Percentiles rank a stretch among this genome's conserved stretches.
Conservation (phyloP, 306 rosid species). For the Vigna angularis region DNA sequence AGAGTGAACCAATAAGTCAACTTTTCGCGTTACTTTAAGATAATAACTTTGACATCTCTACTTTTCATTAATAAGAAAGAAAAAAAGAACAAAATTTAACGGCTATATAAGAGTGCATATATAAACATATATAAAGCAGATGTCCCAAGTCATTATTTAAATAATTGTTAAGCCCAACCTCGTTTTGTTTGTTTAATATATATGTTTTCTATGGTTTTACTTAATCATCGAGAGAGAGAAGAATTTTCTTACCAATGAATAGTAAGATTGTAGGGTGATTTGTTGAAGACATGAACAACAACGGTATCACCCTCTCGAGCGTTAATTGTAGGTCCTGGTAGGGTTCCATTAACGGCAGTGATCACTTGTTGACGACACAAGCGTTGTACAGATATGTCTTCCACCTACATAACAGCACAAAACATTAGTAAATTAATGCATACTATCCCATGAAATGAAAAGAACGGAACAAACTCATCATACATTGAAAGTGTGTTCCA, state of each 20-base stretch:
- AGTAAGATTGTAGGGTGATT: slow-evolving; percentile 50
- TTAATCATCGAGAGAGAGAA: background rate
- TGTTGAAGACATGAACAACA: slow-evolving; percentile 39
- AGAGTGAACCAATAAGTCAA: background rate
- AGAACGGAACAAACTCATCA: background rate
- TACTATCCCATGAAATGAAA: background rate
- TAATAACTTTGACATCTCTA: background rate
- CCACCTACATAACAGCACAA: slow-evolving; percentile 29
- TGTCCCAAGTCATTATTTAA: background rate
- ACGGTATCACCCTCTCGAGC: slow-evolving; percentile 53
- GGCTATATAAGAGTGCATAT: no score
- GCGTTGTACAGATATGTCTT: slow-evolving; percentile 21
- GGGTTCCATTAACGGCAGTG: slow-evolving; percentile 43
- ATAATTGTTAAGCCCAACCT: background rate
- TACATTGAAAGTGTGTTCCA: slow-evolving; percentile 51
- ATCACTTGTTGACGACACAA: slow-evolving; percentile 45
- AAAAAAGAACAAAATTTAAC: background rate
- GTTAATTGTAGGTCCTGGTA: slow-evolving; percentile 50
- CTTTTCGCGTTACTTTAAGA: background rate
- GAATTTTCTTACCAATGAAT: slow-evolving; percentile 43
- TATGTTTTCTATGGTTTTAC: no score
- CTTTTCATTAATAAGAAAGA: background rate
- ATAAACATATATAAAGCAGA: background rate
- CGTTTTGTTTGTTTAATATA: background rate
- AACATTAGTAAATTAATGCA: background rate